Evolutionary conservation across 257 asterid genomes (phyloP).

Genomic region (Petunia secreta): DNA sequence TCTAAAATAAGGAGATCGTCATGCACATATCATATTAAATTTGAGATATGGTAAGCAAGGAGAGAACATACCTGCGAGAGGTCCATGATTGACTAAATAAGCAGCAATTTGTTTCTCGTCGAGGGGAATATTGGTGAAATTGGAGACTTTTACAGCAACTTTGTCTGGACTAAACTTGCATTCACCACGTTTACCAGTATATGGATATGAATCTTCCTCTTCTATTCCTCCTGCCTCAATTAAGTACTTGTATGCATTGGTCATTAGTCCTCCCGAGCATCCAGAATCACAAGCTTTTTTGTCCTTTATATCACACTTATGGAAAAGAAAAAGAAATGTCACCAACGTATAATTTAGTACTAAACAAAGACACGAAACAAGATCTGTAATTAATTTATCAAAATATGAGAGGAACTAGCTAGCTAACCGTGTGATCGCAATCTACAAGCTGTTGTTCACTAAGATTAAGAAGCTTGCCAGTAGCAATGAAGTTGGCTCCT

Average conservation of each 20-base stretch:
- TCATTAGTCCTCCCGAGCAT: conserved; percentile 86
- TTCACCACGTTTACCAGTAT: conserved; percentile 61
- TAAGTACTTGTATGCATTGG: conserved; percentile 80
- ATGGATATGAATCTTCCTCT: conserved; percentile 66
- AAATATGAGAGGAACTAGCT: conserved; percentile 36
- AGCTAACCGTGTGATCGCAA: conserved; percentile 73
- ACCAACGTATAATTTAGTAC: not conserved
- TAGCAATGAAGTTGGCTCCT: conserved; percentile 81
- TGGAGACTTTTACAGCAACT: conserved; percentile 53
- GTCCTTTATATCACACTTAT: conserved; percentile 56
- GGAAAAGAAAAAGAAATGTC: not conserved
- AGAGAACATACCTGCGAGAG: conserved; percentile 61
- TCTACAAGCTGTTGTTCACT: conserved; percentile 93
- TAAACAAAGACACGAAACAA: not conserved
- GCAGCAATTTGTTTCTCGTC: conserved; percentile 75
- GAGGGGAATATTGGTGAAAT: conserved; percentile 58
- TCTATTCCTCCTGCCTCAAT: conserved; percentile 78
- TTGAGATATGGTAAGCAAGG: not conserved
- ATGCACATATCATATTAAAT: not conserved
- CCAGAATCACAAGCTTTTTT: conserved; percentile 68
- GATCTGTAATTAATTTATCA: not conserved
- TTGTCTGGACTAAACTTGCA: conserved; percentile 62
- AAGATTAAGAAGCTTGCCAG: conserved; percentile 69
- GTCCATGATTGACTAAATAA: conserved; percentile 68
- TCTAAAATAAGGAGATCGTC: not conserved